These are phyloP conservation scores for Colletotrichum caudatum DNA, from an alignment of 2,329 filamentous ascomycete genomes.

Conservation along the genomic window DNA sequence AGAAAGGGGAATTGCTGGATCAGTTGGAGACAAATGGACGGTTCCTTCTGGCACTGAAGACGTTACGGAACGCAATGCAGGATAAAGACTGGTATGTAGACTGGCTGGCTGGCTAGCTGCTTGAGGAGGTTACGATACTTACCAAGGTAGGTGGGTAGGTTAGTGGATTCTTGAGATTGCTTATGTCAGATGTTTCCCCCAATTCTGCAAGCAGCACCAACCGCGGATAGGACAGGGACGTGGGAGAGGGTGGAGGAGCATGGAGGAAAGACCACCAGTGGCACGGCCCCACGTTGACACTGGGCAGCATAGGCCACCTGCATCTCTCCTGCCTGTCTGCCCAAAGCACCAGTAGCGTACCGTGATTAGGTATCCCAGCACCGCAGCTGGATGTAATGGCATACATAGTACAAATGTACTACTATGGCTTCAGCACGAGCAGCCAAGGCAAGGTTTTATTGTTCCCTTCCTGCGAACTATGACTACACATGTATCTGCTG, in stretches of 20 bases:
- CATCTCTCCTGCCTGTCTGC: slow-evolving; percentile 14
- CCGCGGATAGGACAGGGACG: not conserved
- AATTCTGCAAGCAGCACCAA: slow-evolving; percentile 21
- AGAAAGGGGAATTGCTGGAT: not conserved
- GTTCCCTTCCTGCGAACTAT: not conserved
- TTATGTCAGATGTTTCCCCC: slow-evolving; percentile 7
- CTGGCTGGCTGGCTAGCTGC: not conserved
- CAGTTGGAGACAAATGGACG: not conserved
- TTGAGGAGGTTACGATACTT: too few relatives aligned
- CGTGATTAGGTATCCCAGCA: not conserved
- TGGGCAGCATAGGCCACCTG: slow-evolving; percentile 15
- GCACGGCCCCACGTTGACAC: slow-evolving; percentile 21
- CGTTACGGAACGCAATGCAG: slow-evolving; percentile 5
- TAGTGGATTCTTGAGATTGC: not conserved
- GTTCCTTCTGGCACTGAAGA: not conserved
- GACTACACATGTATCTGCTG: not conserved
- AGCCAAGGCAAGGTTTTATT: not conserved
- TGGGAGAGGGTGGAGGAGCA: not conserved
- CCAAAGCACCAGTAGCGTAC: slow-evolving; percentile 13
- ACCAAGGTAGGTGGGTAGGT: not conserved
- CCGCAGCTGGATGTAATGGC: not conserved
- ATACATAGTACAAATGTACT: too few relatives aligned
- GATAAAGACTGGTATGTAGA: not conserved
- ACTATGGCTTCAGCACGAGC: not conserved
- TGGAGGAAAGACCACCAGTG: slow-evolving; percentile 20